These are phyloP conservation scores for Apophysomyces variabilis DNA, from an alignment of 371 early-diverging fungal species.

Conservation along the genomic window DNA sequence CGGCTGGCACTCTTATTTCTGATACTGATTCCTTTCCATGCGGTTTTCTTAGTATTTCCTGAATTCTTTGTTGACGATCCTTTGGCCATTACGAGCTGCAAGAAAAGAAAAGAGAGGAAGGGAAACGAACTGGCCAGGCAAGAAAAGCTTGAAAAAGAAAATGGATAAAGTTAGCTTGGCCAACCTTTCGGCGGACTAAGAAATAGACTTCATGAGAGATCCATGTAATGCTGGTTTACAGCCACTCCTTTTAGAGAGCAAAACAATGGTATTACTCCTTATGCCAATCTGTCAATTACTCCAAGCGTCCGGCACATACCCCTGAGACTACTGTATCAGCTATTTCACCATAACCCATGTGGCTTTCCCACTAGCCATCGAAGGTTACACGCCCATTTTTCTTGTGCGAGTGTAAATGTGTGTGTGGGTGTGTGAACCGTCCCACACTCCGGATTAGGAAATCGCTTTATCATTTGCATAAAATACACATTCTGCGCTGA, in stretches of 20 bases:
- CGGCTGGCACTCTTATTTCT: conserved; percentile 19
- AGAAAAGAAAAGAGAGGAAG: not conserved
- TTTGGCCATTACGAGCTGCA: conserved; percentile 2
- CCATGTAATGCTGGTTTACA: not conserved
- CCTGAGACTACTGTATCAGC: too few species aligned
- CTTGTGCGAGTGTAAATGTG: not conserved
- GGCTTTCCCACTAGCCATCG: not conserved
- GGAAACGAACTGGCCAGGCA: too few species aligned
- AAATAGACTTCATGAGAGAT: not conserved
- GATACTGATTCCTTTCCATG: conserved; percentile 25
- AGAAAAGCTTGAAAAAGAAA: not conserved
- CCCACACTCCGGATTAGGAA: not conserved
- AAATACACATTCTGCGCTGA: not conserved
- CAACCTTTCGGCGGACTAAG: not conserved
- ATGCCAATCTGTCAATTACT: not conserved
- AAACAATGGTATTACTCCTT: not conserved
- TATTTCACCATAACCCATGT: too few species aligned
- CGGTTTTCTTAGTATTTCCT: conserved; percentile 17
- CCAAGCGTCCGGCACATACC: too few species aligned
- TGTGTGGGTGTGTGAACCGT: not conserved
- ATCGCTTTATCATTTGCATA: not conserved
- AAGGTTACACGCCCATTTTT: conserved; percentile 1
- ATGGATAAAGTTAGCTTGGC: not conserved
- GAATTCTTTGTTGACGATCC: conserved; percentile 1
- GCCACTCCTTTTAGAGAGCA: not conserved